Base-by-base conservation (phyloP, 345 rosid species). In the Eucalyptus rudis region DNA sequence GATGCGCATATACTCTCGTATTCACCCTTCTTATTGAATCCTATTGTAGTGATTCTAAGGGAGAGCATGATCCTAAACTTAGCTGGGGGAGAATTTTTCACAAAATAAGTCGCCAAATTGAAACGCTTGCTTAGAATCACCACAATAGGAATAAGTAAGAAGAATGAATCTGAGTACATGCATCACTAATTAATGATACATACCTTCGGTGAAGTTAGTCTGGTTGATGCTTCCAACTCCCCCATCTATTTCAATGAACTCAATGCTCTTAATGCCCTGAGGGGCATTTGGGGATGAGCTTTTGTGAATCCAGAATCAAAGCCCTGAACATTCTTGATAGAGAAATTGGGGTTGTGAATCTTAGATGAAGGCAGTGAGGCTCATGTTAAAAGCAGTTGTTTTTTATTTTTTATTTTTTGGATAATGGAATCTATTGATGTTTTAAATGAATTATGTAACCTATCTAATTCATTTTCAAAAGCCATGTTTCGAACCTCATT, bases 151-250 rank as follows among this genome's bases (percentile, higher is more conserved):
- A 29, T 29, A 14, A 62, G 15, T 62, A 62, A 62, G 71, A 29
- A 29, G 9, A 31, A 62, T 13, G 33, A 29, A 13, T 62, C 3
- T 14, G 33, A 13, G 71, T 62, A 29, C 14, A 31, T 8, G 17
- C 33, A 29, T 29, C 4, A 1, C 33, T 29, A 29, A 62, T 62
- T 62, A 62, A 29, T 6, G 17, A 80, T 45, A 8, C 7, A 36
- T 80, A 80, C 59, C 44, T n/a, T 86, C 44, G 1, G 8, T 56
- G 43, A 86, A 89, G 87, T 58, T 92, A 17, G 88, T 33, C 54
- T 88, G 59, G 84, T 87, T 92, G 88, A 91, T 90, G 87, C 88
- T 92, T 58, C 93, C 93, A n/a, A 89, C 90, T 15, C 94, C 92
- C 19, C 94, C 94, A 88, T 90, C 88, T 3, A 93, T 93, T 88